A percentile compares a stretch with the other conserved stretches of the same genome.
Conservation (phyloP, 495 filamentous ascomycete species). For the Penicillium longicatenatum region DNA sequence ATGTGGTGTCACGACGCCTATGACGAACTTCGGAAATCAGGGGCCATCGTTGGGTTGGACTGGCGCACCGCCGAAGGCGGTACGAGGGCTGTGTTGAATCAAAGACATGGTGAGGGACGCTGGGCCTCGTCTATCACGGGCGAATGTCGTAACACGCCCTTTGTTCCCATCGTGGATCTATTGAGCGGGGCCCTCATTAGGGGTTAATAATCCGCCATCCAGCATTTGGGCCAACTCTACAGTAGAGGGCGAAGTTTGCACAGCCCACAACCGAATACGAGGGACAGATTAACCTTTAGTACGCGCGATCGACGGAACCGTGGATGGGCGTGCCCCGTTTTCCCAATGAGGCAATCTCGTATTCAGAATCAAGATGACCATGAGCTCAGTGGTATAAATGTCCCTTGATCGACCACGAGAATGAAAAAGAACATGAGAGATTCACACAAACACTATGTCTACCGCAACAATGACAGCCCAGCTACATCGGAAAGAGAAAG, state of each 20-base stretch:
- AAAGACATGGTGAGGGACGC: neutral
- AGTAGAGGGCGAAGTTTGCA: neutral
- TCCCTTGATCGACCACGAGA: neutral
- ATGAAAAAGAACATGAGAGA: neutral
- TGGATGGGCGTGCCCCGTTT: neutral
- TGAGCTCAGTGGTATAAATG: slow-evolving; percentile 5
- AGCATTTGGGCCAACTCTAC: too few species aligned
- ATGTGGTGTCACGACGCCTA: slow-evolving; percentile 5
- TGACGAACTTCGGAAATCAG: neutral
- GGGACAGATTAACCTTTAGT: neutral
- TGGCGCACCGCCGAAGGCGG: slow-evolving; percentile 9
- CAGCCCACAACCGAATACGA: slow-evolving; percentile 2
- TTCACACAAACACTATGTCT: slow-evolving; percentile 3
- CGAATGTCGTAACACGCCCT: neutral
- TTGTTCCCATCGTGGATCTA: slow-evolving; percentile 11
- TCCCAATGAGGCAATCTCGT: slow-evolving; percentile 29
- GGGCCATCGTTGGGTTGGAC: slow-evolving; percentile 2
- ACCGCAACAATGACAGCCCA: slow-evolving; percentile 8
- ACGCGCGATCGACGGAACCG: slow-evolving; percentile 9
- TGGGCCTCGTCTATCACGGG: neutral
- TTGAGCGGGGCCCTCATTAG: neutral
- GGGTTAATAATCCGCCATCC: neutral
- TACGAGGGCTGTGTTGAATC: neutral
- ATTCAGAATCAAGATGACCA: slow-evolving; percentile 13
- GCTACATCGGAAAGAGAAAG: slow-evolving; percentile 8